Evolutionary conservation across 1,284 basidiomycete species (phyloP).

Genomic region (Xerocomus nothofagi): DNA sequence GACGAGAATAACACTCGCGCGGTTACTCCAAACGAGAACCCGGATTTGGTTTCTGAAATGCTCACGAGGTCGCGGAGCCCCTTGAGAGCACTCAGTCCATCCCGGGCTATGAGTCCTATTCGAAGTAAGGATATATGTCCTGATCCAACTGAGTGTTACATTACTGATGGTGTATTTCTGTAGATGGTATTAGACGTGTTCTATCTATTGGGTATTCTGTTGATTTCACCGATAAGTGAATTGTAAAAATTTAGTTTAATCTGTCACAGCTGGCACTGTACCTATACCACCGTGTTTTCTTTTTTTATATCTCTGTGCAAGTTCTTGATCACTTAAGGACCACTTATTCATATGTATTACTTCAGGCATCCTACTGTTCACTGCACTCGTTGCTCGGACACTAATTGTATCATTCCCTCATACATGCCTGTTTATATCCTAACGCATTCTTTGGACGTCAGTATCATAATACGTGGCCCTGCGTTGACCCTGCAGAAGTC

Average conservation of each 20-base stretch:
- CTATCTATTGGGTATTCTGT: slow-evolving; percentile 23
- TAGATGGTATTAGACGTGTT: slow-evolving; percentile 33
- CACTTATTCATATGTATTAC: not conserved
- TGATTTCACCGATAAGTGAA: slow-evolving; percentile 15
- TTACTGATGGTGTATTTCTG: slow-evolving; percentile 13
- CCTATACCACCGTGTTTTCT: not conserved
- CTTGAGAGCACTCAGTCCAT: slow-evolving; percentile 32
- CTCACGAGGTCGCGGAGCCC: slow-evolving; percentile 19
- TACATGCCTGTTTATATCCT: not conserved
- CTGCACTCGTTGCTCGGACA: not conserved
- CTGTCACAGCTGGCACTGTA: slow-evolving; percentile 7
- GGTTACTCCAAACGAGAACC: not conserved
- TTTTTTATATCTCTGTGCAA: not conserved
- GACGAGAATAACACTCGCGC: not conserved
- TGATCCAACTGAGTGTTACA: not conserved
- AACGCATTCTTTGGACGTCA: not conserved
- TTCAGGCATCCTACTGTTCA: not conserved
- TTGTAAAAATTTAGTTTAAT: not conserved
- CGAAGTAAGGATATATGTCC: slow-evolving; percentile 26
- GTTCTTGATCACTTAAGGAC: not conserved
- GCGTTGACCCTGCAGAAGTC: not conserved
- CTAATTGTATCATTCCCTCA: not conserved
- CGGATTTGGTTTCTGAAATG: not conserved
- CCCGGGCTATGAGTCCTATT: slow-evolving; percentile 34
- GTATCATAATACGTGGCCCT: not conserved